Conservation (phyloP, 1,139 yeast species). For the Suhomyces kunorum region DNA sequence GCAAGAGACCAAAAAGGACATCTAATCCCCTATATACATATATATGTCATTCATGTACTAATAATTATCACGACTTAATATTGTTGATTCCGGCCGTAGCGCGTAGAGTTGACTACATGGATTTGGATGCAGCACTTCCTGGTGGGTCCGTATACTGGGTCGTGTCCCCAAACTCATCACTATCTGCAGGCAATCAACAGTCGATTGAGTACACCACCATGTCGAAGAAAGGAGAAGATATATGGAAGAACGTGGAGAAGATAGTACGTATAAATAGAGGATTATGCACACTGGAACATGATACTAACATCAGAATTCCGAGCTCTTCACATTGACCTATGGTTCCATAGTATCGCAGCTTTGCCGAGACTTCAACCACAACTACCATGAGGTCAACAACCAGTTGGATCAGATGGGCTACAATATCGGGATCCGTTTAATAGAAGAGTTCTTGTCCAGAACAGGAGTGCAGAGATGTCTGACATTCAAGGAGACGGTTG, state of each 20-base stretch:
- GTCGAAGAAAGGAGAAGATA: conserved; percentile 80
- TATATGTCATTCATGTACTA: conserved; percentile 1
- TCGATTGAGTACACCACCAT: conserved; percentile 22
- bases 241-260: conserved; percentile 92
- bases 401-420: conserved; percentile 94
- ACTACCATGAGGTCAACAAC: conserved; percentile 75
- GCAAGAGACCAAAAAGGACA: conserved; percentile 13
- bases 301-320: conserved; percentile 63
- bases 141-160: background rate
- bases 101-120: no score
- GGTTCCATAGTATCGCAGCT: conserved; percentile 95
- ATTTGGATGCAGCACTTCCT: no score
- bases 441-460: conserved; percentile 90
- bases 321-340: conserved; percentile 86
- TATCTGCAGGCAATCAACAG: conserved; percentile 3
- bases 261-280: conserved; percentile 51
- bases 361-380: conserved; percentile 77
- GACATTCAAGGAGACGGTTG: conserved; percentile 83
- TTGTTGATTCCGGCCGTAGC: no score
- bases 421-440: conserved; percentile 85
- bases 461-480: conserved; percentile 82
- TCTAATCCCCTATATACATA: conserved; percentile 4
- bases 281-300: background rate
- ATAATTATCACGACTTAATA: conserved; percentile 1
- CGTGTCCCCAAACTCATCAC: background rate